Evolutionary conservation across 257 asterid genomes (phyloP).

Genomic region (Nyctanthes arbortristis): DNA sequence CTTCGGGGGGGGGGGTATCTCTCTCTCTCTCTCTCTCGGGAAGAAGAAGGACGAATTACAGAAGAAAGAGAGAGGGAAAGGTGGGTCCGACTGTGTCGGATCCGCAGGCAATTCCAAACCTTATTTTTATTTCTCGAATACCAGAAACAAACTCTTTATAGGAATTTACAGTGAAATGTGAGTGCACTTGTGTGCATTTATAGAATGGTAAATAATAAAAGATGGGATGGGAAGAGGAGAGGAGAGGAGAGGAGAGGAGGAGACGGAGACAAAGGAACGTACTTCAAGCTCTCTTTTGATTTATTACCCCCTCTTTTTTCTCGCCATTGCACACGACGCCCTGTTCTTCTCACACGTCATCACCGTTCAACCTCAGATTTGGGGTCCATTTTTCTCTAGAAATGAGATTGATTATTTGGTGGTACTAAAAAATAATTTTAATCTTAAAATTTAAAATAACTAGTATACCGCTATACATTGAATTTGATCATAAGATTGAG

Average conservation of each 20-base stretch:
- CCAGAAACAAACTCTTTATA: constrained; percentile 17
- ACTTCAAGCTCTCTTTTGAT: constrained; percentile 15
- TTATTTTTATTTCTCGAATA: constrained; percentile 2
- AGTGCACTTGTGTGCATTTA: constrained; percentile 7
- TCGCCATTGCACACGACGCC: constrained; percentile 34
- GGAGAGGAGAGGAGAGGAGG: constrained; percentile 7
- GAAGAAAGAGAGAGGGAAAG: constrained; percentile 34
- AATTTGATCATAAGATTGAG: no score
- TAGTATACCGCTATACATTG: no score
- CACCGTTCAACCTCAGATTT: neutral
- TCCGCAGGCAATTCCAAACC: constrained; percentile 35
- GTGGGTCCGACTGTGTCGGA: constrained; percentile 51
- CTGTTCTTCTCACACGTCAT: neutral
- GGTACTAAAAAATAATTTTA: no score
- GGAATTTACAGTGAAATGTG: no score
- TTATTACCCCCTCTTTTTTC: constrained; percentile 41
- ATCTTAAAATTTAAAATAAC: no score
- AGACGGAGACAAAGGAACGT: constrained; percentile 19
- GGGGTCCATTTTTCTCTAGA: neutral
- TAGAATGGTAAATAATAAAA: constrained; percentile 5
- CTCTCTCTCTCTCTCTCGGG: no score
- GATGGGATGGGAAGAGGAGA: neutral
- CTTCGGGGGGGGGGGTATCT: no score
- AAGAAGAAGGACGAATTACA: no score
- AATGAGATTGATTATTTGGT: no score